Percentiles rank a stretch among this genome's conserved stretches.
phyloP scores from a whole-genome alignment of 495 filamentous ascomycete genomes.

The Podospora australis region DNA sequence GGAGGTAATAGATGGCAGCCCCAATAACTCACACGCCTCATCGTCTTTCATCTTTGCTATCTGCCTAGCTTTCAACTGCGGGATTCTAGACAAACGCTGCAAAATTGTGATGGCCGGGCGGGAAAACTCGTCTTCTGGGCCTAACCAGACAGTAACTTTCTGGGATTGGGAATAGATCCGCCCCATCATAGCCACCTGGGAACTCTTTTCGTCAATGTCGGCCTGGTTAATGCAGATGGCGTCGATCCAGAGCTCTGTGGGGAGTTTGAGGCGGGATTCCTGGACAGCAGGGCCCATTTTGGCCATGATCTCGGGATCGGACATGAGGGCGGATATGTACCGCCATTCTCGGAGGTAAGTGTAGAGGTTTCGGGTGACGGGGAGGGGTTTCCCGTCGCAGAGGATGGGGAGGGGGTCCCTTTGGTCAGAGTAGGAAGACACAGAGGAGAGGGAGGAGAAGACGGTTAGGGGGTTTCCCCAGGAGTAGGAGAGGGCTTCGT shows the following conservation, averaged over 20 bases:
- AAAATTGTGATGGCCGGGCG: neutral
- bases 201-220: neutral
- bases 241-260: neutral
- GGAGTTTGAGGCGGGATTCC: neutral
- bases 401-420: neutral
- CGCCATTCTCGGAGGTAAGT: neutral
- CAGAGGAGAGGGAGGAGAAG: neutral
- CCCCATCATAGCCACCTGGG: constrained; percentile 1
- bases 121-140: constrained; percentile 6
- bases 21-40: neutral
- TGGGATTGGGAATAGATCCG: neutral
- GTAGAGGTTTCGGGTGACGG: neutral
- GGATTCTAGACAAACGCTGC: neutral
- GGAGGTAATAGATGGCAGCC: neutral
- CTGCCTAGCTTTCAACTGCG: neutral
- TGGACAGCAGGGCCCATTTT: neutral
- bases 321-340: neutral
- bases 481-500: neutral
- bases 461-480: neutral
- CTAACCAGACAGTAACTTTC: constrained; percentile 7
- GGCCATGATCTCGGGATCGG: neutral
- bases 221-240: constrained; percentile 9
- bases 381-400: neutral
- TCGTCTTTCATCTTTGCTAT: neutral
- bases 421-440: neutral